Conservation (phyloP, 768 basidiomycete species). For the Russula sp. region DNA sequence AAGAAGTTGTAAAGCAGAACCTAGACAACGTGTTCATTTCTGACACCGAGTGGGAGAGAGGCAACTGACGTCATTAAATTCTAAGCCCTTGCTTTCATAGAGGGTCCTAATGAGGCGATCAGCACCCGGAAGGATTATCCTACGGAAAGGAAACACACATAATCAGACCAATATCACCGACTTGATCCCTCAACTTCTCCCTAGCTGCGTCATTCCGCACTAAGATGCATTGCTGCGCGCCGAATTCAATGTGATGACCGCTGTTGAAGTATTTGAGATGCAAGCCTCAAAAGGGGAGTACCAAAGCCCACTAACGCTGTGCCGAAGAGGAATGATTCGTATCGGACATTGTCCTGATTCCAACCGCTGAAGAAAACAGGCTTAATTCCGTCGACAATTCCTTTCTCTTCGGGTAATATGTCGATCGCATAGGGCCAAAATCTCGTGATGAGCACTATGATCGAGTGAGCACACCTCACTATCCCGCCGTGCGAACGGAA, state of each 20-base stretch:
- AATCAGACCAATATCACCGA: slow-evolving; percentile 27
- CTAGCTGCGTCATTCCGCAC: slow-evolving; percentile 29
- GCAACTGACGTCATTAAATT: slow-evolving; percentile 48
- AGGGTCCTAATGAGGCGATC: slow-evolving; percentile 32
- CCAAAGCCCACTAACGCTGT: slow-evolving; percentile 22
- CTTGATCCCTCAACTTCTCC: slow-evolving; percentile 23
- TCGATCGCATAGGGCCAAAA: slow-evolving; percentile 31
- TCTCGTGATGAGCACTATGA: slow-evolving; percentile 27
- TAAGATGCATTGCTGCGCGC: slow-evolving; percentile 30
- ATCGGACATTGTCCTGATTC: slow-evolving; percentile 26
- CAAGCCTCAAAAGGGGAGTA: background rate
- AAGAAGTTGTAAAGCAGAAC: slow-evolving; percentile 67
- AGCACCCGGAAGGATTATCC: background rate
- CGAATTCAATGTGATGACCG: slow-evolving; percentile 25
- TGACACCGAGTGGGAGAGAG: background rate
- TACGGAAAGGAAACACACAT: slow-evolving; percentile 2
- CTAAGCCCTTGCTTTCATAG: slow-evolving; percentile 59
- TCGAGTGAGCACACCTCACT: slow-evolving; percentile 29
- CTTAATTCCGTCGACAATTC: slow-evolving; percentile 27
- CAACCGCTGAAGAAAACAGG: slow-evolving; percentile 28
- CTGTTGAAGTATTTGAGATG: slow-evolving; percentile 8
- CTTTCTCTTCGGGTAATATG: slow-evolving; percentile 26
- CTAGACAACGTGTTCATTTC: slow-evolving; percentile 29
- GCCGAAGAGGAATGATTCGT: slow-evolving; percentile 31
- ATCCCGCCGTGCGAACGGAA: slow-evolving; percentile 34